These are phyloP conservation scores for Tulasnella sp. DNA, from an alignment of 768 basidiomycete species.

Conservation along the genomic window DNA sequence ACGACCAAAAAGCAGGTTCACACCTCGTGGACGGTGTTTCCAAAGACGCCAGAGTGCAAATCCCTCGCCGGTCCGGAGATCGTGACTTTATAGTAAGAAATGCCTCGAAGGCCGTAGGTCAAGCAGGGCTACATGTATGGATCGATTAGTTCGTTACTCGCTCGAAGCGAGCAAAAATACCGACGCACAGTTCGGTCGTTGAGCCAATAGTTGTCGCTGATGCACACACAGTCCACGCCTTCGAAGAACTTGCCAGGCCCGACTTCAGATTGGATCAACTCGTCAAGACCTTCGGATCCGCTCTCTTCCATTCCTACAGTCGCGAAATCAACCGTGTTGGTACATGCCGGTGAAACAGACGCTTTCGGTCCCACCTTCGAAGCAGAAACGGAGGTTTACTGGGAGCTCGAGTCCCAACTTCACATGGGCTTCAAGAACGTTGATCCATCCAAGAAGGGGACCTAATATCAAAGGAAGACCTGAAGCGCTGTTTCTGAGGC, in stretches of 20 bases:
- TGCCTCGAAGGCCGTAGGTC: slow-evolving; percentile 87
- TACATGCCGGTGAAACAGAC: neutral
- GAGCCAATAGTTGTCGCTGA: slow-evolving; percentile 95
- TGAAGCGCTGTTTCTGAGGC: neutral
- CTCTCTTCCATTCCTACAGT: slow-evolving; percentile 83
- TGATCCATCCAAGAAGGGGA: slow-evolving; percentile 85
- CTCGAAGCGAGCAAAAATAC: neutral
- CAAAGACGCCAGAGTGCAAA: slow-evolving; percentile 88
- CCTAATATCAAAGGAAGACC: slow-evolving; percentile 41
- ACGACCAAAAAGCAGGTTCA: neutral
- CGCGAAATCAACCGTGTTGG: neutral
- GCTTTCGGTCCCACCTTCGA: slow-evolving; percentile 60
- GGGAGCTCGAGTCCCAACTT: slow-evolving; percentile 70
- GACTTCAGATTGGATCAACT: slow-evolving; percentile 76
- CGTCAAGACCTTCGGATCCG: slow-evolving; percentile 88
- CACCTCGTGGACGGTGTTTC: slow-evolving; percentile 71
- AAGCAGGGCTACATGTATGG: slow-evolving; percentile 54
- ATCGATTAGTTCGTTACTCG: neutral
- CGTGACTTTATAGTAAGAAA: slow-evolving; percentile 82
- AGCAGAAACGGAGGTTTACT: slow-evolving; percentile 88
- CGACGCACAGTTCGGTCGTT: slow-evolving; percentile 64
- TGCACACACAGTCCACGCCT: slow-evolving; percentile 91
- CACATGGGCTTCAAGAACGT: slow-evolving; percentile 82
- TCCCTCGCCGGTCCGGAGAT: slow-evolving; percentile 84
- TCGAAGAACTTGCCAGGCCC: slow-evolving; percentile 75